Percentiles rank a stretch among this genome's conserved stretches.
phyloP scores from a whole-genome alignment of 306 rosid species.

The Morella rubra region DNA sequence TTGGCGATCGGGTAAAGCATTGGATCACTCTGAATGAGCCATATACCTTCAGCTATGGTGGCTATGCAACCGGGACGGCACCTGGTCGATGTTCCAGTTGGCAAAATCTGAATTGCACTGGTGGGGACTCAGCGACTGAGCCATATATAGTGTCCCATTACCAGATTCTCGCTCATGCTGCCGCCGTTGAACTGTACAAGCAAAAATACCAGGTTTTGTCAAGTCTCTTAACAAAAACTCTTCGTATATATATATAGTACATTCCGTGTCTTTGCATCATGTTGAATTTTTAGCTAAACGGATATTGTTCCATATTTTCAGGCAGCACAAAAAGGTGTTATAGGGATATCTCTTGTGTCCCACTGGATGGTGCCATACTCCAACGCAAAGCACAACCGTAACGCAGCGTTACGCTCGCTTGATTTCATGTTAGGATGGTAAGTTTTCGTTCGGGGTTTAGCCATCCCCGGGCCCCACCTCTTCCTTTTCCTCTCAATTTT shows the following conservation, averaged over 20 bases:
- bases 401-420: slow-evolving; percentile 25
- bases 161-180: slow-evolving; percentile 36
- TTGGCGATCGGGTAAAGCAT: slow-evolving; percentile 38
- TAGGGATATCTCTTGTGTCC: slow-evolving; percentile 27
- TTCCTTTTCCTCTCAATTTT: no score
- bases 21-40: slow-evolving; percentile 41
- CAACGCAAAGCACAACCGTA: not conserved
- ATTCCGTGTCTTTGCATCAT: no score
- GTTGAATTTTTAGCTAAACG: no score
- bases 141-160: slow-evolving; percentile 37
- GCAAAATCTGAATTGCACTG: no score
- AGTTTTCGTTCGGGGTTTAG: not conserved
- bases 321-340: slow-evolving; percentile 27
- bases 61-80: slow-evolving; percentile 27
- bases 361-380: slow-evolving; percentile 28
- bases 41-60: slow-evolving; percentile 1
- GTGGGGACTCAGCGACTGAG: slow-evolving; percentile 33
- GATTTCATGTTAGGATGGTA: slow-evolving; percentile 39
- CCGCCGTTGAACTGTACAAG: not conserved
- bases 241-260: no score
- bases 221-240: not conserved
- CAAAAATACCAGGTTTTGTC: slow-evolving; percentile 26
- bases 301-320: no score
- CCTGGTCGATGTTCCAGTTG: slow-evolving; percentile 30
- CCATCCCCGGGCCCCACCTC: no score